Percentiles rank a stretch among this genome's conserved stretches.
Evolutionary conservation across 352 stramenopile species (phyloP).

Genomic region (Plasmopara viticola): DNA sequence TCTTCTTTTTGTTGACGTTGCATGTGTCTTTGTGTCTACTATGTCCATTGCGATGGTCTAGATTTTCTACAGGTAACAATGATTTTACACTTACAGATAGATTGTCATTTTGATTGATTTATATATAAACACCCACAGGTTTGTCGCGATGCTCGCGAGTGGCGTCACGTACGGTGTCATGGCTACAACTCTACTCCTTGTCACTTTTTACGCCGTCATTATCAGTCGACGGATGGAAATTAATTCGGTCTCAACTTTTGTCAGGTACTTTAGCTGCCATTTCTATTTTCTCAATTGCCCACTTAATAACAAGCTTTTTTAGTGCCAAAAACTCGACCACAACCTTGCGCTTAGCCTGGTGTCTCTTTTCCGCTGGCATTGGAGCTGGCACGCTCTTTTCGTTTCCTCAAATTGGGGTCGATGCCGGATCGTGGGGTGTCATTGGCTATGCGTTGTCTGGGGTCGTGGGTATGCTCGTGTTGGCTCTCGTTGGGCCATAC

Average conservation of each 20-base stretch:
- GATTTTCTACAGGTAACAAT: slow-evolving; percentile 10
- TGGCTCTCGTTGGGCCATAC: slow-evolving; percentile 51
- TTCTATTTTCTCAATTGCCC: not conserved
- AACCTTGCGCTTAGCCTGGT: slow-evolving; percentile 57
- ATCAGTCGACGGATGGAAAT: slow-evolving; percentile 51
- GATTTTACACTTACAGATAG: not conserved
- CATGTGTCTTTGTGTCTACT: slow-evolving; percentile 15
- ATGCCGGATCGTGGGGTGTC: slow-evolving; percentile 64
- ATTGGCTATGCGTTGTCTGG: slow-evolving; percentile 71
- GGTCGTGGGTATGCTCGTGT: slow-evolving; percentile 46
- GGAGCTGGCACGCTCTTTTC: slow-evolving; percentile 72
- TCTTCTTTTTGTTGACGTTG: slow-evolving; percentile 28
- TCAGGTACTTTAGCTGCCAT: slow-evolving; percentile 31
- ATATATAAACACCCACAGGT: not conserved
- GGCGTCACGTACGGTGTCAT: slow-evolving; percentile 50
- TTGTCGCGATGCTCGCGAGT: slow-evolving; percentile 37
- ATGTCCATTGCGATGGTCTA: not conserved
- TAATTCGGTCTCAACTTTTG: slow-evolving; percentile 50
- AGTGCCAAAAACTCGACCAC: slow-evolving; percentile 61
- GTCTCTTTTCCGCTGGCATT: slow-evolving; percentile 72
- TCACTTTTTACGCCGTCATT: slow-evolving; percentile 60
- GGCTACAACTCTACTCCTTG: slow-evolving; percentile 50
- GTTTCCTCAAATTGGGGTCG: slow-evolving; percentile 69
- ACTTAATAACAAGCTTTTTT: not conserved
- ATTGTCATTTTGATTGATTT: not conserved